Conservation (phyloP, 2,329 filamentous ascomycete genomes). For the Lecanoromycetidae sp. region DNA sequence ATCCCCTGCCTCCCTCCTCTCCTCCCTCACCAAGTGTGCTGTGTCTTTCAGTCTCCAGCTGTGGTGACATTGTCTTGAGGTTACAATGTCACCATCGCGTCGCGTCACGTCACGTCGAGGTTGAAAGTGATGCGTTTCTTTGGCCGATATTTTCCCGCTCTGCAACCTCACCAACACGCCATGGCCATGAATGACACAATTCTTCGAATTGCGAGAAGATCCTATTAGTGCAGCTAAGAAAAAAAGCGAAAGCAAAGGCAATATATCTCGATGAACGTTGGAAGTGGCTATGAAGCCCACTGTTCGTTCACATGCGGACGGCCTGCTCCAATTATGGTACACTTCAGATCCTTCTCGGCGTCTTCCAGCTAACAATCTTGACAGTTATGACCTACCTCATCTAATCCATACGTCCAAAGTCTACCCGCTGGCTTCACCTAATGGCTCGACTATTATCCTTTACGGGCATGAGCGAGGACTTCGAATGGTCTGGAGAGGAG, state of each 20-base stretch:
- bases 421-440: slow-evolving; percentile 47
- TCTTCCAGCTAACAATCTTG: neutral
- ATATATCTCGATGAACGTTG: too few species aligned
- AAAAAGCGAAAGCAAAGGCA: too few species aligned
- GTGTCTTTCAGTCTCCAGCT: neutral
- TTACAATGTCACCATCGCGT: neutral
- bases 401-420: slow-evolving; percentile 44
- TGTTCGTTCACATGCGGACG: slow-evolving; percentile 6
- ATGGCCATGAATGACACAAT: neutral
- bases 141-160: neutral
- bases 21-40: neutral
- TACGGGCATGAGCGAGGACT: slow-evolving; percentile 49
- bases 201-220: too few species aligned
- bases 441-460: slow-evolving; percentile 49
- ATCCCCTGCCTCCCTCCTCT: neutral
- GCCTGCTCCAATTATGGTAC: slow-evolving; percentile 13
- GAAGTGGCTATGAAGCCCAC: slow-evolving; percentile 2
- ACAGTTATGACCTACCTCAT: slow-evolving; percentile 49
- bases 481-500: slow-evolving; percentile 49
- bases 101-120: slow-evolving; percentile 2
- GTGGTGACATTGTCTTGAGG: neutral
- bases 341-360: neutral
- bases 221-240: neutral
- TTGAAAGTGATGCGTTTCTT: neutral
- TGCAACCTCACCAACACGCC: neutral